Conservation (phyloP, 176 grass and related monocot genomes). For the Raddia guianensis region DNA sequence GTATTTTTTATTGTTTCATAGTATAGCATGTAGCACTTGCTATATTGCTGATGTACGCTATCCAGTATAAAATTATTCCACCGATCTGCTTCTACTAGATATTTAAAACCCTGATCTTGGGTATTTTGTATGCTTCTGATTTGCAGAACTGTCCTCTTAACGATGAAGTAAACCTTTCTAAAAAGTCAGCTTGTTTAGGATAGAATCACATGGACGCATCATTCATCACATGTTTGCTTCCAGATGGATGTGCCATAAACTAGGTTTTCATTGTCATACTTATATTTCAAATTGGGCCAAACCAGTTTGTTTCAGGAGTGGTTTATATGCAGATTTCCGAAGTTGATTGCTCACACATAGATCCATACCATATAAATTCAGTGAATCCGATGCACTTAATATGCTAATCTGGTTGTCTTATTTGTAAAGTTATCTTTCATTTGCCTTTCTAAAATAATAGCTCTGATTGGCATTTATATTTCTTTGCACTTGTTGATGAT, state of each 20-base stretch:
- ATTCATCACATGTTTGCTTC: background rate
- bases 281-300: background rate
- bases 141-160: background rate
- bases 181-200: background rate
- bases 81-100: no score
- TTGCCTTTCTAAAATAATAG: background rate
- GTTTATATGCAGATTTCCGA: background rate
- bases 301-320: background rate
- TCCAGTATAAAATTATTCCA: no score
- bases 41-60: no score
- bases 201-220: background rate
- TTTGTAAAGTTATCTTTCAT: background rate
- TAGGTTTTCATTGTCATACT: background rate
- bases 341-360: background rate
- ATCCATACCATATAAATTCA: background rate
- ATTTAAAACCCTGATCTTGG: background rate
- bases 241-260: background rate
- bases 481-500: background rate
- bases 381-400: background rate
- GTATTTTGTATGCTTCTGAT: background rate
- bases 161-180: background rate
- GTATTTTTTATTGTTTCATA: no score
- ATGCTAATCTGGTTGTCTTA: background rate
- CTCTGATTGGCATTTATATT: background rate
- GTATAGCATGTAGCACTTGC: no score